phyloP scores from a whole-genome alignment of 257 asterid species.

The Gentiana macrophylla region DNA sequence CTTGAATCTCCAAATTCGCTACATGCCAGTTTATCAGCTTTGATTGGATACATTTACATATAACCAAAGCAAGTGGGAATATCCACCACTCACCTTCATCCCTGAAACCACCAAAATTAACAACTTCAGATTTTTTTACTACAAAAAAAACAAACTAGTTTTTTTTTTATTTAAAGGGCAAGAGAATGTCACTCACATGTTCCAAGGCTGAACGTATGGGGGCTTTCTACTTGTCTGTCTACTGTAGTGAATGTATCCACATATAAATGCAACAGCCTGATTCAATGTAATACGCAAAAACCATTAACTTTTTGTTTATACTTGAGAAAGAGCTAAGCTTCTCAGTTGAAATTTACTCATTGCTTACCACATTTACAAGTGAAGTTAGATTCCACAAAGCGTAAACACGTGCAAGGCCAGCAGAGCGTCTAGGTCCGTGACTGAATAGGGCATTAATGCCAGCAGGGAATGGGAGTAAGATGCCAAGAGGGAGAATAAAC shows the following conservation, averaged over 20 bases:
- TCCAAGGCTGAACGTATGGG: constrained; percentile 93
- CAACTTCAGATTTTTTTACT: background rate
- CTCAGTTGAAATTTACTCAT: background rate
- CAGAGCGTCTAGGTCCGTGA: constrained; percentile 92
- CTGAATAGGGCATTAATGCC: constrained; percentile 96
- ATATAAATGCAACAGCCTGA: constrained; percentile 79
- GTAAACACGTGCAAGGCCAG: constrained; percentile 93
- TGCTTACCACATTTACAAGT: constrained; percentile 75
- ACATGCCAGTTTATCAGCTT: constrained; percentile 88
- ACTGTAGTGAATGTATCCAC: constrained; percentile 63
- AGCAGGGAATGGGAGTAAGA: constrained; percentile 93
- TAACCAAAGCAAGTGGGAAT: constrained; percentile 68
- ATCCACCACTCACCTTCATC: constrained; percentile 99
- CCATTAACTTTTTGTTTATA: too few relatives aligned
- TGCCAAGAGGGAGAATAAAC: constrained; percentile 80
- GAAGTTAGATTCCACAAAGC: constrained; percentile 95
- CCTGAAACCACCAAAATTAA: constrained; percentile 33
- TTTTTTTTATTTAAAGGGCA: background rate
- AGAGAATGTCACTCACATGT: constrained; percentile 47
- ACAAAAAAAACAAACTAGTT: background rate
- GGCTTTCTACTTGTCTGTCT: constrained; percentile 50
- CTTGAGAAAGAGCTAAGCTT: background rate
- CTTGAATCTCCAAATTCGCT: constrained; percentile 93
- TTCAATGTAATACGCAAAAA: background rate
- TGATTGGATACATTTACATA: constrained; percentile 86